Conservation (phyloP, 2,329 filamentous ascomycete genomes). For the Waltergamsia citrina region DNA sequence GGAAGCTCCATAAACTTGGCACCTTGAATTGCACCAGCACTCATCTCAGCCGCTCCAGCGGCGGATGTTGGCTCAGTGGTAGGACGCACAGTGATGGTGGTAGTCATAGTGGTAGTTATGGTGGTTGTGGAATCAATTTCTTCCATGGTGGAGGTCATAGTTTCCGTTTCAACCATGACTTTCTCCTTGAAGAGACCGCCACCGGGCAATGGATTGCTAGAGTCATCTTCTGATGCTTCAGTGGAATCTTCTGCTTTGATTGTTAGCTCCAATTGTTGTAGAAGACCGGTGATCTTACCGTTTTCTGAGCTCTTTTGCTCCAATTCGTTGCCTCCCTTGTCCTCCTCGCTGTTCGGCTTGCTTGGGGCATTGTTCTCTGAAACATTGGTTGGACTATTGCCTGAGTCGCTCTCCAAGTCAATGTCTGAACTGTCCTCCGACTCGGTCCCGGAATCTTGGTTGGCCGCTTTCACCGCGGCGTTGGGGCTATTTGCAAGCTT, state of each 20-base stretch:
- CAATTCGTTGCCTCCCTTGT: neutral
- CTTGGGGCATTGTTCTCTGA: neutral
- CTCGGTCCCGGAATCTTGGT: too few species aligned
- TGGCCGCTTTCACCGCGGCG: too few species aligned
- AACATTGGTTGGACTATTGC: neutral
- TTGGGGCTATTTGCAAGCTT: too few species aligned
- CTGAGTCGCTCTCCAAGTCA: neutral
- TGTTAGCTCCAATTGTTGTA: neutral
- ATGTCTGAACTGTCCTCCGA: too few species aligned
- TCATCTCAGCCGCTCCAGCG: neutral
- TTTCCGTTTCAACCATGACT: neutral
- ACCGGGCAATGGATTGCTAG: neutral
- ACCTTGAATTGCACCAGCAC: too few species aligned
- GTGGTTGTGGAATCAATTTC: constrained; percentile 2
- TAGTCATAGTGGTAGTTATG: constrained; percentile 1
- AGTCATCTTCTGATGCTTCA: too few species aligned
- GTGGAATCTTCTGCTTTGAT: neutral
- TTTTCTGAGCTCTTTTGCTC: neutral
- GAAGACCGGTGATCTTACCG: neutral
- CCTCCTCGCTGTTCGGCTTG: neutral
- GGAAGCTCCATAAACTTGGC: too few species aligned
- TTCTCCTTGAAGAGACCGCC: constrained; percentile 3
- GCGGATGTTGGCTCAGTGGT: neutral
- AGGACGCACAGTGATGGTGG: too few species aligned
- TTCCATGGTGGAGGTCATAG: neutral